A percentile compares a stretch with the other conserved stretches of the same genome.
phyloP scores from a whole-genome alignment of 2,329 filamentous ascomycete genomes.

The Dactylellina haptotyla region DNA sequence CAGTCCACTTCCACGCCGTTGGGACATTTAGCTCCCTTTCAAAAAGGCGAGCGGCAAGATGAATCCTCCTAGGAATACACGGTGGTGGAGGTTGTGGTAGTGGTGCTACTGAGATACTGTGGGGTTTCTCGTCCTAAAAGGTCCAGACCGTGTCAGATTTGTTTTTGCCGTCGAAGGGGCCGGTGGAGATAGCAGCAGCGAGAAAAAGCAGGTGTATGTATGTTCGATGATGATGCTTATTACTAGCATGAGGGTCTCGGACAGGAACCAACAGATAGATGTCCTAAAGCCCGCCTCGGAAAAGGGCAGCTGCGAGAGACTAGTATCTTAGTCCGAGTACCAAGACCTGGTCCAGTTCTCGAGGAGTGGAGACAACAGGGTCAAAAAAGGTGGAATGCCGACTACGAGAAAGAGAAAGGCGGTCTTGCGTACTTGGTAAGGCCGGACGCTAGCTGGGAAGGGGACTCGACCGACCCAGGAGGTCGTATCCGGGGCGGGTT shows the following conservation, averaged over 20 bases:
- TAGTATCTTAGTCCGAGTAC: conserved; percentile 4
- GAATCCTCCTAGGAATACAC: too few relatives aligned
- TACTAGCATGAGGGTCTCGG: conserved; percentile 1
- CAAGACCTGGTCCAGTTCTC: conserved; percentile 20
- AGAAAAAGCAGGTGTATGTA: neutral
- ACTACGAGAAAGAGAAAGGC: too few relatives aligned
- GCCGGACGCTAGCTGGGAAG: conserved; percentile 39
- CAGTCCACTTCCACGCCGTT: too few relatives aligned
- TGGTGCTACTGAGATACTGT: neutral
- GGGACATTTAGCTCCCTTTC: conserved; percentile 24
- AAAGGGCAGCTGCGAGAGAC: conserved; percentile 23
- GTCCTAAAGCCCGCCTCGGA: conserved; percentile 21
- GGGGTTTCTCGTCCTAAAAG: neutral
- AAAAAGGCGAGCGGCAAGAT: too few relatives aligned
- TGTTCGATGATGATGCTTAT: neutral
- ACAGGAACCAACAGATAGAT: conserved; percentile 33
- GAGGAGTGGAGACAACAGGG: conserved; percentile 1
- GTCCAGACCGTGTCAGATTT: too few relatives aligned
- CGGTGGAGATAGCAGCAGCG: too few relatives aligned
- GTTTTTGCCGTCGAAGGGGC: too few relatives aligned
- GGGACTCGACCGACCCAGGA: conserved; percentile 27
- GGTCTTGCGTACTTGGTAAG: conserved; percentile 23
- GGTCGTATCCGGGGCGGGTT: conserved; percentile 30
- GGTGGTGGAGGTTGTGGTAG: too few relatives aligned
- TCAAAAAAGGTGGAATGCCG: too few relatives aligned